Conservation (phyloP, 78 protist genomes). For the Dictyostelium citrinum region DNA sequence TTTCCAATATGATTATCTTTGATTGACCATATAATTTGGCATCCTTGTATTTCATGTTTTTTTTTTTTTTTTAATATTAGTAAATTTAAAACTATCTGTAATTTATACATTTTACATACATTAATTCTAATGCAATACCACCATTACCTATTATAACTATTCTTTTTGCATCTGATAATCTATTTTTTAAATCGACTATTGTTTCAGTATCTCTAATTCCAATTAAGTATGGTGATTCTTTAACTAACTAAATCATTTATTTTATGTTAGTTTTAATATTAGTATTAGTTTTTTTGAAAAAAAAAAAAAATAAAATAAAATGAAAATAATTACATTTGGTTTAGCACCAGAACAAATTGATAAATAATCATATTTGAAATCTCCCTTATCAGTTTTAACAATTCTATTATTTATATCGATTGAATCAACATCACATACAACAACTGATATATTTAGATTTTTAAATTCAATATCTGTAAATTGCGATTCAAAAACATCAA, state of each 20-base stretch:
- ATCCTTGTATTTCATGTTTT: conserved; percentile 42
- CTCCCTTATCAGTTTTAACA: neutral
- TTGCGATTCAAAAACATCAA: conserved; percentile 42
- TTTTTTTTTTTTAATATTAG: neutral
- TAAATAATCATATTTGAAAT: conserved; percentile 2
- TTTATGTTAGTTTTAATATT: too few species aligned
- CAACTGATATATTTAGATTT: neutral
- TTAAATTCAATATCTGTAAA: conserved; percentile 12
- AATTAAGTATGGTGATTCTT: conserved; percentile 2
- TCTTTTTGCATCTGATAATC: conserved; percentile 20
- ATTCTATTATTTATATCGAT: neutral
- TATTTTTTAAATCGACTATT: conserved; percentile 15
- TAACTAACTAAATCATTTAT: neutral
- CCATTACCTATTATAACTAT: conserved; percentile 79
- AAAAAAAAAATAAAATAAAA: neutral
- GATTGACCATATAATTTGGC: conserved; percentile 46
- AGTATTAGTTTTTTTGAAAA: neutral
- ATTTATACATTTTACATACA: too few species aligned
- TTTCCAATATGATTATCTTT: conserved; percentile 66
- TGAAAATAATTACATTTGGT: conserved; percentile 14
- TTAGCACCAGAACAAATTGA: conserved; percentile 67
- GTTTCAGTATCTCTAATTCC: conserved; percentile 81
- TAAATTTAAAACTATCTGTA: too few species aligned
- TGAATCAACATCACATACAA: neutral
- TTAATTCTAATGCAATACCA: conserved; percentile 81